These are phyloP conservation scores for Boechera retrofracta DNA, from an alignment of 345 rosid genomes.

Conservation along the genomic window DNA sequence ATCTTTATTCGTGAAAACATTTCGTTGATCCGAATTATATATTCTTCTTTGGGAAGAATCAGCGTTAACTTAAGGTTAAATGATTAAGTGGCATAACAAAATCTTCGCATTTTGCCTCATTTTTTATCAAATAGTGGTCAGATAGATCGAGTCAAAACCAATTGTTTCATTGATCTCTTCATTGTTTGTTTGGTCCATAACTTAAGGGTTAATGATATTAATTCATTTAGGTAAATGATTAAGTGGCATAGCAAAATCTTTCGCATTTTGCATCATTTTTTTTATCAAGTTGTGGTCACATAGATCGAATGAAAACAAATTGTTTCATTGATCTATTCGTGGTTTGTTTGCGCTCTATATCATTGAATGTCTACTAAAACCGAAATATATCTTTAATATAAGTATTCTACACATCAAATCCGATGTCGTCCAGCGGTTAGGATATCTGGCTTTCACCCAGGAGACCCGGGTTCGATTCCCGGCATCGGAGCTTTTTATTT, in stretches of 20 bases:
- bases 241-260: too few relatives aligned
- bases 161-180: not conserved
- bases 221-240: too few relatives aligned
- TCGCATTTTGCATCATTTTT: not conserved
- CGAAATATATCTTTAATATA: not conserved
- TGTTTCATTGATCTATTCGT: not conserved
- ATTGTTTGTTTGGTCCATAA: not conserved
- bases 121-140: not conserved
- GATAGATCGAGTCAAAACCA: too few relatives aligned
- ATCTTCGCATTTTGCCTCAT: not conserved
- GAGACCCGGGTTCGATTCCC: constrained; percentile 98
- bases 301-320: too few relatives aligned
- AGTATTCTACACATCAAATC: not conserved
- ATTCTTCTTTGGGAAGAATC: too few relatives aligned
- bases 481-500: constrained; percentile 61
- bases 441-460: constrained; percentile 97
- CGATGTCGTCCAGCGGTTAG: constrained; percentile 98
- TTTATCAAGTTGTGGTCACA: not conserved
- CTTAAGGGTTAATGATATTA: too few relatives aligned
- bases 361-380: too few relatives aligned
- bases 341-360: too few relatives aligned
- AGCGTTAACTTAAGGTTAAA: too few relatives aligned
- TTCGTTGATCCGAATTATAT: too few relatives aligned
- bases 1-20: not conserved
- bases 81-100: too few relatives aligned